Conservation (phyloP, 768 basidiomycete species). For the Lactarius akahatsu region DNA sequence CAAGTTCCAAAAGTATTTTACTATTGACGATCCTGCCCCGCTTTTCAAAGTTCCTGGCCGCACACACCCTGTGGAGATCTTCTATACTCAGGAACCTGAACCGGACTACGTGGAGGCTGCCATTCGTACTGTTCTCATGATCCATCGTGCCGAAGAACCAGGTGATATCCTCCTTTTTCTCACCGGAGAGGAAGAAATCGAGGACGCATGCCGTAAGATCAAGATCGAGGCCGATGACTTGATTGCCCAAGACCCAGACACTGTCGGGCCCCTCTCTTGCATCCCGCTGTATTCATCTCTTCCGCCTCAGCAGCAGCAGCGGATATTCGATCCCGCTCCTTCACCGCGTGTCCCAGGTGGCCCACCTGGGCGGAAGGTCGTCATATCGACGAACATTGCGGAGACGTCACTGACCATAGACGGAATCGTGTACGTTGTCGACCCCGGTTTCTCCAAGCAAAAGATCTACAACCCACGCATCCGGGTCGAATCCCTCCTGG, state of each 20-base stretch:
- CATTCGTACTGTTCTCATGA: slow-evolving; percentile 94
- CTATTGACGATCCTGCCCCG: slow-evolving; percentile 54
- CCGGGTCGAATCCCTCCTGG: slow-evolving; percentile 89
- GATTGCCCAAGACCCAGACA: slow-evolving; percentile 61
- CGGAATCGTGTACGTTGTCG: slow-evolving; percentile 99
- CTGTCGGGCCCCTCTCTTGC: slow-evolving; percentile 84
- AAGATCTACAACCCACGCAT: slow-evolving; percentile 98
- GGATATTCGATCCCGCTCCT: slow-evolving; percentile 92
- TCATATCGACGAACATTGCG: slow-evolving; percentile 95
- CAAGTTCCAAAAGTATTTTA: slow-evolving; percentile 97
- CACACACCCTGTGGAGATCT: slow-evolving; percentile 94
- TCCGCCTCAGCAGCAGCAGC: slow-evolving; percentile 91
- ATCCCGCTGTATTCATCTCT: slow-evolving; percentile 95
- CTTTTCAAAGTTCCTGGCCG: slow-evolving; percentile 90
- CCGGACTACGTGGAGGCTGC: slow-evolving; percentile 97
- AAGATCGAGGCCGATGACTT: slow-evolving; percentile 88
- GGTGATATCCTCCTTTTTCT: slow-evolving; percentile 94
- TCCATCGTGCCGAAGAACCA: slow-evolving; percentile 91
- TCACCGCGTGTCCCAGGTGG: slow-evolving; percentile 56
- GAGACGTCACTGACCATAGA: slow-evolving; percentile 98
- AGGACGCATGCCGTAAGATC: slow-evolving; percentile 93
- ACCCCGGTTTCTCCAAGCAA: slow-evolving; percentile 97
- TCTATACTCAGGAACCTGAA: slow-evolving; percentile 90
- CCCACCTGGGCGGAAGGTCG: slow-evolving; percentile 88
- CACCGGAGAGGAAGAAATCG: slow-evolving; percentile 98